phyloP scores from a whole-genome alignment of 2,329 filamentous ascomycete genomes.

The Fusarium burgessii region DNA sequence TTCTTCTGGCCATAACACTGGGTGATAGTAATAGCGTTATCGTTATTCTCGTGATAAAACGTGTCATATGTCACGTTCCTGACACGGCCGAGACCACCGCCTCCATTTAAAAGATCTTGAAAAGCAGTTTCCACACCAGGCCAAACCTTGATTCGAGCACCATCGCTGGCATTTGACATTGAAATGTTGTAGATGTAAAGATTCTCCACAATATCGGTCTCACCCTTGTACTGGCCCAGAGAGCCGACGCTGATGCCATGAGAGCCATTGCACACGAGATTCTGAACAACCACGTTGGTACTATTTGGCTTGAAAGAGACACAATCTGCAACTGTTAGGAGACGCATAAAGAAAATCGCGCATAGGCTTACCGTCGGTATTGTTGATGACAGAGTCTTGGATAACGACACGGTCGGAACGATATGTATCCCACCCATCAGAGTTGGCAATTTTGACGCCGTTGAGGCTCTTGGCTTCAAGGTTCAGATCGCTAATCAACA shows the following conservation, averaged over 20 bases:
- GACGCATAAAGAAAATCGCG: fast-evolving
- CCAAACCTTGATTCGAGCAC: slow-evolving; percentile 81
- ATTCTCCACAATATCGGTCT: slow-evolving; percentile 76
- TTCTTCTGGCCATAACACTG: slow-evolving; percentile 48
- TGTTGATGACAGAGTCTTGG: slow-evolving; percentile 69
- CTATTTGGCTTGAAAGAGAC: slow-evolving; percentile 81
- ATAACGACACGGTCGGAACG: slow-evolving; percentile 72
- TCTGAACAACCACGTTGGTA: slow-evolving; percentile 75
- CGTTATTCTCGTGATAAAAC: slow-evolving; percentile 71
- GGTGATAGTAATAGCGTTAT: slow-evolving; percentile 53
- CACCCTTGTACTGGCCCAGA: slow-evolving; percentile 73
- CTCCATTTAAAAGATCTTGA: slow-evolving; percentile 67
- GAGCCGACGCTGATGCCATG: slow-evolving; percentile 81
- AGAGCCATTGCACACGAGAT: slow-evolving; percentile 74
- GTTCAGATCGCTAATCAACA: slow-evolving; percentile 72
- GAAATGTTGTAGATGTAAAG: slow-evolving; percentile 72
- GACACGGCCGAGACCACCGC: slow-evolving; percentile 65
- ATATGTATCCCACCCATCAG: slow-evolving; percentile 74
- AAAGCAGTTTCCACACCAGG: slow-evolving; percentile 59
- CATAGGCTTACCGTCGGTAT: slow-evolving; percentile 38
- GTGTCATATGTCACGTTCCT: slow-evolving; percentile 75
- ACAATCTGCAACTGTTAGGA: slow-evolving; percentile 60
- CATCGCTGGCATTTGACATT: slow-evolving; percentile 71
- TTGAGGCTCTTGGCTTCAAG: slow-evolving; percentile 59
- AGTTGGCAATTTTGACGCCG: slow-evolving; percentile 60